phyloP scores from a whole-genome alignment of 2,329 filamentous ascomycete species.

The Lecanicillium sp. region DNA sequence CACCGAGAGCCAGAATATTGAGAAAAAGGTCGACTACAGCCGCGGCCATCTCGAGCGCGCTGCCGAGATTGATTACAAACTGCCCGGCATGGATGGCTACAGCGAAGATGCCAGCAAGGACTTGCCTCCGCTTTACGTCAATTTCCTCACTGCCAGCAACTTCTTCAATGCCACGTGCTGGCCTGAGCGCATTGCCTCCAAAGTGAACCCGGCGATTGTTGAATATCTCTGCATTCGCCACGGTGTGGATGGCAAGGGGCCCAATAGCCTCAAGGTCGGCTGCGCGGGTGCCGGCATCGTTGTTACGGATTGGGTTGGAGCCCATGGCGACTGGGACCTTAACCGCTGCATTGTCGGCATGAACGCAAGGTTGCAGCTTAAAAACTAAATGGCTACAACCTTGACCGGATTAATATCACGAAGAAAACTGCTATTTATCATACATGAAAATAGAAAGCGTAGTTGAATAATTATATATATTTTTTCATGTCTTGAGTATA shows the following conservation, averaged over 20 bases:
- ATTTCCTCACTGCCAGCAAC: conserved; percentile 86
- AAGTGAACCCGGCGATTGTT: conserved; percentile 71
- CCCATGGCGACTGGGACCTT: conserved; percentile 83
- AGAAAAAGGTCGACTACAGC: conserved; percentile 69
- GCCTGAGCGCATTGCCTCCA: conserved; percentile 85
- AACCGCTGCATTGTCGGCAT: conserved; percentile 81
- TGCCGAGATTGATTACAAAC: conserved; percentile 39
- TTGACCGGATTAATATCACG: too few relatives aligned
- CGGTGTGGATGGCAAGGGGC: conserved; percentile 42
- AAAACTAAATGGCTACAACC: conserved; percentile 23
- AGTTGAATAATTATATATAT: too few relatives aligned
- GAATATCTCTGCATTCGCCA: conserved; percentile 55
- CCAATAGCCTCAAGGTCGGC: conserved; percentile 44
- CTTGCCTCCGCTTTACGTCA: conserved; percentile 67
- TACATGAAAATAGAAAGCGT: too few relatives aligned
- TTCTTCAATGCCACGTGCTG: conserved; percentile 91
- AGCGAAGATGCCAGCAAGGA: conserved; percentile 19
- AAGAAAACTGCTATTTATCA: too few relatives aligned
- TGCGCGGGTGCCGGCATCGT: conserved; percentile 80
- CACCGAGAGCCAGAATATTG: conserved; percentile 63
- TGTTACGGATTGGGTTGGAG: conserved; percentile 89
- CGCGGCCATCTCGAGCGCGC: conserved; percentile 72
- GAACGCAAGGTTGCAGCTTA: conserved; percentile 63
- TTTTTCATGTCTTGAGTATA: too few relatives aligned
- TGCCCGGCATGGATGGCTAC: conserved; percentile 27